phyloP scores from a whole-genome alignment of 73 alveolate genomes.

The Paramecium sexaurelia region DNA sequence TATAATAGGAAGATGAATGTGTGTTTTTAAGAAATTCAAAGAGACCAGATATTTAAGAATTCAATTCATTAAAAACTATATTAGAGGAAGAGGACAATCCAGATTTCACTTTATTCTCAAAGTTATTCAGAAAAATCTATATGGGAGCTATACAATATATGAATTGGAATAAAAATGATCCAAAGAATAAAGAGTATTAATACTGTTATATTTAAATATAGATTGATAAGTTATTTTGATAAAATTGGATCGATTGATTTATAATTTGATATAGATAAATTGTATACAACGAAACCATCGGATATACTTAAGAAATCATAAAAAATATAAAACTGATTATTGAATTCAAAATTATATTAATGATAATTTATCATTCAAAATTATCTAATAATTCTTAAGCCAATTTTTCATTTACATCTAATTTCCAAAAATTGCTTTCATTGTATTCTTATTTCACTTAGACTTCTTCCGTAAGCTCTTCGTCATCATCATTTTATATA shows the following conservation, averaged over 20 bases:
- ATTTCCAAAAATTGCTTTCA: neutral
- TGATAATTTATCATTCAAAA: neutral
- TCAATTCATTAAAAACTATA: neutral
- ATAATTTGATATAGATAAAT: neutral
- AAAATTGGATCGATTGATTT: neutral
- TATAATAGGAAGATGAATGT: conserved; percentile 15
- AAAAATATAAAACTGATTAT: neutral
- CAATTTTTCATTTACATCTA: neutral
- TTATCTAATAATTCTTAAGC: neutral
- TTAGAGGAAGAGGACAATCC: neutral
- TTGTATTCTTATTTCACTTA: neutral
- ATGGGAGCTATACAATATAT: neutral
- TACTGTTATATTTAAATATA: neutral
- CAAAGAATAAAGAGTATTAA: neutral
- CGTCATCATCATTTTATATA: neutral
- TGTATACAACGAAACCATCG: neutral
- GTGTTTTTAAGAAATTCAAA: neutral
- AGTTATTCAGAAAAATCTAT: neutral
- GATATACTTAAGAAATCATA: neutral
- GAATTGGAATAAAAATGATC: neutral
- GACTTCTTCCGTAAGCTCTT: neutral
- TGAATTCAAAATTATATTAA: neutral
- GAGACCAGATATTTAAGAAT: neutral
- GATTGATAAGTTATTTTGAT: neutral
- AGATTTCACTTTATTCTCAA: neutral